These are phyloP conservation scores for Colletotrichum caudatum DNA, from an alignment of 2,329 filamentous ascomycete species.

Conservation along the genomic window DNA sequence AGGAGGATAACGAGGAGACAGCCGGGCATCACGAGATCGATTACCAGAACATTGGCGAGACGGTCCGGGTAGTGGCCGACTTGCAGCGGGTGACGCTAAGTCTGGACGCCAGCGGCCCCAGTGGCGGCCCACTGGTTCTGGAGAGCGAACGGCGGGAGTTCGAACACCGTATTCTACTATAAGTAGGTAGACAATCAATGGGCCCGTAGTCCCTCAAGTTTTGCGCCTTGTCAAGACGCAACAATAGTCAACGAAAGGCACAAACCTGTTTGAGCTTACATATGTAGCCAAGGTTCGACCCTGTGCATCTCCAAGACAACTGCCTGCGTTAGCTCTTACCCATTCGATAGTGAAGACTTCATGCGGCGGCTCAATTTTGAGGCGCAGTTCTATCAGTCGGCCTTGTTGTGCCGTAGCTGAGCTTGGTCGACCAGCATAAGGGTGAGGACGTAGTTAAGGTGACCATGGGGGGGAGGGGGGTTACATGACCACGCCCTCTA, in stretches of 20 bases:
- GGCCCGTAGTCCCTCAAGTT: too few species aligned
- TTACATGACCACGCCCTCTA: too few species aligned
- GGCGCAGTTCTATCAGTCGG: neutral
- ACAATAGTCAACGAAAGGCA: neutral
- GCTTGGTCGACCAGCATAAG: neutral
- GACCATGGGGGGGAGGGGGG: too few species aligned
- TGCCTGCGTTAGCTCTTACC: neutral
- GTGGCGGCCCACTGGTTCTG: conserved; percentile 74
- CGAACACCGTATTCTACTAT: conserved; percentile 54
- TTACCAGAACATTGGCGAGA: conserved; percentile 81
- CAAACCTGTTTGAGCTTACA: neutral
- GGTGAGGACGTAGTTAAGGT: too few species aligned
- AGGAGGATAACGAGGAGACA: conserved; percentile 45
- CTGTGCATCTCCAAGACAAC: neutral
- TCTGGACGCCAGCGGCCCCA: conserved; percentile 74
- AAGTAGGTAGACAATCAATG: conserved; percentile 36
- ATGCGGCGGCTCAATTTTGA: neutral
- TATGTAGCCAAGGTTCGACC: too few species aligned
- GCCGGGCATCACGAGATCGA: conserved; percentile 77
- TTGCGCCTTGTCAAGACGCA: neutral
- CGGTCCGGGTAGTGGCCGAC: conserved; percentile 79
- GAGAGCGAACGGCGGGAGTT: conserved; percentile 65
- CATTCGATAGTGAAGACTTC: neutral
- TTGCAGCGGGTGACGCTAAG: conserved; percentile 79
- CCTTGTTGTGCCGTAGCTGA: neutral